Base-by-base conservation (phyloP, 1,284 basidiomycete genomes). In the Pseudozyma sp. region DNA sequence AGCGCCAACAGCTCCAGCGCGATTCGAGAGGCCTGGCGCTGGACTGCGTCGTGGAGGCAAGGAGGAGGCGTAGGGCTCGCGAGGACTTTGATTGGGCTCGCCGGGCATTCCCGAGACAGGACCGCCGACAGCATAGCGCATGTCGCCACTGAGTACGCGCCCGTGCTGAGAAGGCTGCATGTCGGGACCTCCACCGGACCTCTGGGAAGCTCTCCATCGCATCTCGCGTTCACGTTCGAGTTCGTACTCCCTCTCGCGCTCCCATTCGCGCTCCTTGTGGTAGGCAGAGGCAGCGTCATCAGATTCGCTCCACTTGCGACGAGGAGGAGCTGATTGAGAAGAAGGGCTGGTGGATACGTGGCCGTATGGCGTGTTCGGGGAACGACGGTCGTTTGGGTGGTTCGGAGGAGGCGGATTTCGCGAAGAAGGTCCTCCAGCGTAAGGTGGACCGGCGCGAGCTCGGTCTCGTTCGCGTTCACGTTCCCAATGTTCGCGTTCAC, bases 251-350 rank as follows among this genome's bases (percentile, higher is more conserved):
- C 73, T 34, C 37, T 75, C 73, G 34, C 68, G 68, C 37, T 75
- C 73, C 68, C 68, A 70, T 19, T 75, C 68, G n/a, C 65, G 57
- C 17, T 68, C 66, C 35, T 58, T 47, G n/a, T 62, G 65, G 33
- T 68, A 66, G 37, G 50, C 65, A 14, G 66, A 52, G 11, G 61
- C 50, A 34, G 57, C 76, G 19, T 74, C 77, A 29, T 76, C 64
- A 24, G 78, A 65, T 33, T 63, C 74, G 54, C 77, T 77, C 78
- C 77, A 79, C 46, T 79, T 76, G 59, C 77, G 65, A 14, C 77
- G 50, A 7, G 77, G 59, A 44, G 68, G 66, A 37, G 55, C 68
- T 5, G 67, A 56, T n/a, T 75, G 60, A 10, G 69, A 67, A 8
- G 76, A 59, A 5, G 75, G 65, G 34, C 57, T 68, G 30, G 51